Evolutionary conservation across 2,329 filamentous ascomycete species (phyloP), one percentile per base, ranked within the genome.

Genomic region (Ophiostoma pallidulum): DNA sequence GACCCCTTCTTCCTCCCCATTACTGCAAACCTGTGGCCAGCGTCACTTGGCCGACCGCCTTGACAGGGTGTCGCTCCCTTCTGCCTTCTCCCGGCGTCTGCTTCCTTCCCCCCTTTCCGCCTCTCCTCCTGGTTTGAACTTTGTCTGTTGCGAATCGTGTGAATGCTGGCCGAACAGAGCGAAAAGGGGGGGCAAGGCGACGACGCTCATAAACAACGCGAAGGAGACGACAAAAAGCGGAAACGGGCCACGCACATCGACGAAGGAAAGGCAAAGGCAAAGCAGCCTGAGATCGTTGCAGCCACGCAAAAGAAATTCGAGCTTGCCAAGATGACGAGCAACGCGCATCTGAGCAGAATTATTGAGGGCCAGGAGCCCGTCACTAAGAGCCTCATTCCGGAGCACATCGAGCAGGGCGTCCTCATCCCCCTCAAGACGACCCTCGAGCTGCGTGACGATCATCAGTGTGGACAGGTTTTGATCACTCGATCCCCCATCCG

Each of bases 401-500:
- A 51, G 10, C 61, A 70, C 19, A 55, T 68, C 20, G 62, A 68
- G 16, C 63, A 64, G 18, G 73, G 73, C 14, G 72, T 77, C 28
- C 61, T 84, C 39, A 73, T 82, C 37, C 77, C 78, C 26, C 67
- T 84, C 41, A 82, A 82, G 64, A 83, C 80, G 4, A 76, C 74
- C 2, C 71, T 81, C 39, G 80, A 84, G 60, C 70, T 80, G 45
- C 70, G 73, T 44, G 75, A 80, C 54, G 74, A 77, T 47, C 73
- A 81, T 50, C 66, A 66, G 32, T 66, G 77, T 52, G 73, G 82
- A 42, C 71, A 77, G 50, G 82, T 82, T 46, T 84, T 84, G 62
- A 78, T 87, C 53, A 82, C 86, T 42, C 75, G 83, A 58, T 76
- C 85, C 47, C 85, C 85, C 40, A 77, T 80, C 53, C 85, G 81